A percentile compares a stretch with the other conserved stretches of the same genome.
These are phyloP conservation scores for Colletotrichum australisinense DNA, from an alignment of 2,329 filamentous ascomycete species.

Conservation along the genomic window DNA sequence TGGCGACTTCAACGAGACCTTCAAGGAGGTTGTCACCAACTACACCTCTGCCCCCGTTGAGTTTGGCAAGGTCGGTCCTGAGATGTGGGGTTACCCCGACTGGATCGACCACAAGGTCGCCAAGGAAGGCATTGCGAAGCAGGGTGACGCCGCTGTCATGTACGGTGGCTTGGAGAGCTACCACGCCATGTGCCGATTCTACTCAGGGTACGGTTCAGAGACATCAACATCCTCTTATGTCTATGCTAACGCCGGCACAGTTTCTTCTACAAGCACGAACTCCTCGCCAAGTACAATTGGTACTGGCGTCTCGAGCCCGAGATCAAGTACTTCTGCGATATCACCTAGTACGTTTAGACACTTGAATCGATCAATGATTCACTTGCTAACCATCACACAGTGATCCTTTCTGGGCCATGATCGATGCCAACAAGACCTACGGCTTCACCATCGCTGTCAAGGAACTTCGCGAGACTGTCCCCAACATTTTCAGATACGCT, in stretches of 20 bases:
- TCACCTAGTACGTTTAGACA: slow-evolving; percentile 80
- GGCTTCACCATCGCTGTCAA: slow-evolving; percentile 99
- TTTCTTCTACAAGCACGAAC: slow-evolving; percentile 97
- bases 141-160: slow-evolving; percentile 98
- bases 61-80: slow-evolving; percentile 90
- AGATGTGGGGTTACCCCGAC: slow-evolving; percentile 96
- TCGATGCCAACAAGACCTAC: slow-evolving; percentile 94
- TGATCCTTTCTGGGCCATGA: slow-evolving; percentile 97
- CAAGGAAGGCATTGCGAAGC: slow-evolving; percentile 95
- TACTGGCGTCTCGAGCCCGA: slow-evolving; percentile 99
- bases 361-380: neutral
- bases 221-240: neutral
- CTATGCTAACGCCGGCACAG: slow-evolving; percentile 52
- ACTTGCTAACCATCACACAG: slow-evolving; percentile 54
- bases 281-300: slow-evolving; percentile 98
- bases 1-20: slow-evolving; percentile 93
- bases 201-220: slow-evolving; percentile 79
- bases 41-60: slow-evolving; percentile 91
- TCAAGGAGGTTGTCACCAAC: slow-evolving; percentile 88
- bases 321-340: slow-evolving; percentile 99
- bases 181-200: slow-evolving; percentile 99
- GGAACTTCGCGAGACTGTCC: slow-evolving; percentile 95
- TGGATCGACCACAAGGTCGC: slow-evolving; percentile 96
- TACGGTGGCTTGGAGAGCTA: slow-evolving; percentile 99
- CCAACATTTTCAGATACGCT: slow-evolving; percentile 99